Evolutionary conservation across 305 asterid species (phyloP).

Genomic region (Fraxinus nigra): DNA sequence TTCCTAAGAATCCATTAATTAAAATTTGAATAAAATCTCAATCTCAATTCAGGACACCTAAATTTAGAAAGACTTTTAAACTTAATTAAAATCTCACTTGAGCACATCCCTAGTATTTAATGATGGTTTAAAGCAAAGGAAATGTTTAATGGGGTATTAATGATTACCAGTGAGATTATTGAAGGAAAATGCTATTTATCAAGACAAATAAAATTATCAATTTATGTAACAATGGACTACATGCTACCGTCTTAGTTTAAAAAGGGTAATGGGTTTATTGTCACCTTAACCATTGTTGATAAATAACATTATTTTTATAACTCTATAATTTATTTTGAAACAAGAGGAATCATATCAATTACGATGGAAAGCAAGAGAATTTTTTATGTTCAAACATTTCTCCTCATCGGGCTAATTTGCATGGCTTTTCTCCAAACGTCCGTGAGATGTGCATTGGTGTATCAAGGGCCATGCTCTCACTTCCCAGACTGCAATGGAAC

Average conservation of each 20-base stretch:
- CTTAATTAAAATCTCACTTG: neutral
- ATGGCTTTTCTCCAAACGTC: neutral
- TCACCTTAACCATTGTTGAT: neutral
- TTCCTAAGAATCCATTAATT: neutral
- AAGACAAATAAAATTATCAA: neutral
- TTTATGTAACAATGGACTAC: neutral
- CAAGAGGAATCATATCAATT: neutral
- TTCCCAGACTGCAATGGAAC: constrained; percentile 18
- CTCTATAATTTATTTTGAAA: neutral
- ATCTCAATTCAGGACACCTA: neutral
- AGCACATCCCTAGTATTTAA: neutral
- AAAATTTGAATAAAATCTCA: neutral
- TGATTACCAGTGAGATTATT: neutral
- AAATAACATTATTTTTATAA: no score
- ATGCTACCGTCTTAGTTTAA: neutral
- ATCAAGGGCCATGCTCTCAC: constrained; percentile 4
- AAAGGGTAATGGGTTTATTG: neutral
- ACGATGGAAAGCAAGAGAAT: neutral
- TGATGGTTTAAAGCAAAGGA: neutral
- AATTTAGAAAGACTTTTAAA: no score
- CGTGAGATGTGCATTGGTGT: neutral
- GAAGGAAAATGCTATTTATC: neutral
- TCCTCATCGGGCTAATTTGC: neutral
- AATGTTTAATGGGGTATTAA: neutral
- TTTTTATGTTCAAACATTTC: neutral